These are phyloP conservation scores for Cryphonectria parasitica DNA, from an alignment of 2,329 filamentous ascomycete species.

Conservation along the genomic window DNA sequence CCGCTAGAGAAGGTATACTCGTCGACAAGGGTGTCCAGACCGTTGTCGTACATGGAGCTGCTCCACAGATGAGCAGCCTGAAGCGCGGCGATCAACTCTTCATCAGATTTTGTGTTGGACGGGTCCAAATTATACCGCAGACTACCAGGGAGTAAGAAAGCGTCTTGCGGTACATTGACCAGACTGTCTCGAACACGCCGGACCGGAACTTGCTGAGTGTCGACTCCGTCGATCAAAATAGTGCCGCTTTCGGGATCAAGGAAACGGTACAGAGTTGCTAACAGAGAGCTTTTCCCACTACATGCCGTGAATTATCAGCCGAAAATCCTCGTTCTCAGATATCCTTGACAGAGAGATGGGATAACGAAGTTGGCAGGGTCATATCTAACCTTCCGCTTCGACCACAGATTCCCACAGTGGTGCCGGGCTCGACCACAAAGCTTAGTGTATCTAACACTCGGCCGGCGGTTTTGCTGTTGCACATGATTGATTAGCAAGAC, in stretches of 20 bases:
- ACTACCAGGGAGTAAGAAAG: slow-evolving; percentile 30
- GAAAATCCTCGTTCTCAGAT: neutral
- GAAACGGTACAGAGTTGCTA: slow-evolving; percentile 30
- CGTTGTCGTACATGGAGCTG: slow-evolving; percentile 9
- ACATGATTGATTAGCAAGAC: neutral
- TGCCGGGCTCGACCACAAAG: slow-evolving; percentile 35
- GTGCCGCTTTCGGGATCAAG: slow-evolving; percentile 23
- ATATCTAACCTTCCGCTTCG: neutral
- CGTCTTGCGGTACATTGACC: slow-evolving; percentile 31
- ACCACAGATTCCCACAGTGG: slow-evolving; percentile 8
- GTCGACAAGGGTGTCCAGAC: neutral
- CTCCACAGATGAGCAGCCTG: slow-evolving; percentile 23
- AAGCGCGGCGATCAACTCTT: slow-evolving; percentile 20
- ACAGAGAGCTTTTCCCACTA: slow-evolving; percentile 30
- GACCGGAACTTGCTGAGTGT: slow-evolving; percentile 42
- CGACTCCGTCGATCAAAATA: slow-evolving; percentile 28
- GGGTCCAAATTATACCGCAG: slow-evolving; percentile 31
- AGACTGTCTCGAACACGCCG: slow-evolving; percentile 26
- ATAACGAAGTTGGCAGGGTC: neutral
- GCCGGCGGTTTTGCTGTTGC: slow-evolving; percentile 27
- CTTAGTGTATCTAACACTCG: slow-evolving; percentile 32
- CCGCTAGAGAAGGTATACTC: neutral
- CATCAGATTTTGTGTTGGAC: slow-evolving; percentile 18
- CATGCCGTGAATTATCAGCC: neutral
- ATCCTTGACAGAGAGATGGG: neutral